A percentile compares a stretch with the other conserved stretches of the same genome.
These are phyloP conservation scores for Leishmania martiniquensis DNA, from an alignment of 208 protist genomes.

Conservation along the genomic window DNA sequence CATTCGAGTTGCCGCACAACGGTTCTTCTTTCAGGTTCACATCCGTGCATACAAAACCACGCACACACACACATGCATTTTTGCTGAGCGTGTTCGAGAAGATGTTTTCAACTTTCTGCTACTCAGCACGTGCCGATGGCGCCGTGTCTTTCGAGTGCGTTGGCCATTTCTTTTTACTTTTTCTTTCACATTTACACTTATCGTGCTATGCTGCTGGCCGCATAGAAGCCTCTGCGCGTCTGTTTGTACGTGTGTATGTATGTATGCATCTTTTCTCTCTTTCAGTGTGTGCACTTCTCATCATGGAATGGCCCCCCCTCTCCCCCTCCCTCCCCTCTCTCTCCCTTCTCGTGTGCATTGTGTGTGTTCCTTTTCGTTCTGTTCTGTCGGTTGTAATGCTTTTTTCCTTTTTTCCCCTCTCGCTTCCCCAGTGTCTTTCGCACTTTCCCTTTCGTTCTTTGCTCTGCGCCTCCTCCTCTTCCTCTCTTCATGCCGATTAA, in stretches of 20 bases:
- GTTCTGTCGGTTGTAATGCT: neutral
- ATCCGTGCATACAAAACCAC: neutral
- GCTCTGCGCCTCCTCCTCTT: neutral
- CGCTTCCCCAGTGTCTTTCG: neutral
- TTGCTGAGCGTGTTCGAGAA: neutral
- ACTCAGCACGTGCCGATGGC: neutral
- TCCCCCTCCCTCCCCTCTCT: slow-evolving; percentile 4
- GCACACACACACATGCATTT: neutral
- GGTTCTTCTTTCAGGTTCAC: neutral
- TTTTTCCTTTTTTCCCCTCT: neutral
- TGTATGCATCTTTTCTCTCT: no score
- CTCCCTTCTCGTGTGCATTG: neutral
- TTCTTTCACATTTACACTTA: slow-evolving; percentile 3
- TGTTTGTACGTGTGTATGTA: neutral
- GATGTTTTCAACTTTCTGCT: neutral
- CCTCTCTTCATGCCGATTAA: slow-evolving; percentile 3
- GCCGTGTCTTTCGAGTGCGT: slow-evolving; percentile 1
- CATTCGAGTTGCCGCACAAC: neutral
- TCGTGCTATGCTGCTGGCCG: slow-evolving; percentile 10
- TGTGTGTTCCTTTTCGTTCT: slow-evolving; percentile 6
- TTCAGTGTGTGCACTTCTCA: neutral
- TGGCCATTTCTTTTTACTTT: slow-evolving; percentile 1
- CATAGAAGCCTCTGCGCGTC: slow-evolving; percentile 15
- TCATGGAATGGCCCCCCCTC: neutral
- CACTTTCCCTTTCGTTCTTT: neutral